Percentiles rank a stretch among this genome's conserved stretches.
Conservation (phyloP, 2,329 filamentous ascomycete genomes). For the Pestalotiopsis fici region DNA sequence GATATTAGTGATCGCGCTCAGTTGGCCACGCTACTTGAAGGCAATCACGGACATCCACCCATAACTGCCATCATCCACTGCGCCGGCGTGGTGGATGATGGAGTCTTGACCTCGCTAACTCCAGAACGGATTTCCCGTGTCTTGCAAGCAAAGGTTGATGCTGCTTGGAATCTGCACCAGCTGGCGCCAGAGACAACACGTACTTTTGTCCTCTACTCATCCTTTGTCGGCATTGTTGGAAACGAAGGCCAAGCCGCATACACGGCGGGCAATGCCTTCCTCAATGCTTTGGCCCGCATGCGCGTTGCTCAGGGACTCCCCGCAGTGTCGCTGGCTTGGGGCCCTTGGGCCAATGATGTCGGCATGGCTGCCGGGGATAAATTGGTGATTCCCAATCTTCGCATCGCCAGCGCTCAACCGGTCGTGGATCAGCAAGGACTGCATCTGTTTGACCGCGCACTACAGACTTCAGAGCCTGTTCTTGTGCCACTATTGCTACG, state of each 20-base stretch:
- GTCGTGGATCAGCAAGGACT: constrained; percentile 4
- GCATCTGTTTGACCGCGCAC: constrained; percentile 3
- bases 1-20: background rate
- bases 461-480: constrained; percentile 1
- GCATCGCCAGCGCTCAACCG: background rate
- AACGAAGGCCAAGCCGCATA: constrained; percentile 10
- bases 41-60: constrained; percentile 1
- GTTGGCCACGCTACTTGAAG: background rate
- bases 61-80: constrained; percentile 7
- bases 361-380: constrained; percentile 6
- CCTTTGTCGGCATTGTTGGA: constrained; percentile 1
- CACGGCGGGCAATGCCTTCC: constrained; percentile 1
- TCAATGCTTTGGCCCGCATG: constrained; percentile 1
- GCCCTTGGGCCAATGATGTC: constrained; percentile 4
- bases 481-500: constrained; percentile 3
- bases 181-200: constrained; percentile 18
- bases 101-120: constrained; percentile 1
- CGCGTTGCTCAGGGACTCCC: constrained; percentile 4
- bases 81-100: constrained; percentile 7
- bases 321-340: background rate
- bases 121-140: constrained; percentile 5
- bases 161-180: constrained; percentile 9
- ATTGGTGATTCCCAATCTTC: background rate
- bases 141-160: constrained; percentile 7
- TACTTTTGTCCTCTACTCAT: constrained; percentile 34